phyloP scores from a whole-genome alignment of 257 asterid genomes.

The Pogostemon cablin region DNA sequence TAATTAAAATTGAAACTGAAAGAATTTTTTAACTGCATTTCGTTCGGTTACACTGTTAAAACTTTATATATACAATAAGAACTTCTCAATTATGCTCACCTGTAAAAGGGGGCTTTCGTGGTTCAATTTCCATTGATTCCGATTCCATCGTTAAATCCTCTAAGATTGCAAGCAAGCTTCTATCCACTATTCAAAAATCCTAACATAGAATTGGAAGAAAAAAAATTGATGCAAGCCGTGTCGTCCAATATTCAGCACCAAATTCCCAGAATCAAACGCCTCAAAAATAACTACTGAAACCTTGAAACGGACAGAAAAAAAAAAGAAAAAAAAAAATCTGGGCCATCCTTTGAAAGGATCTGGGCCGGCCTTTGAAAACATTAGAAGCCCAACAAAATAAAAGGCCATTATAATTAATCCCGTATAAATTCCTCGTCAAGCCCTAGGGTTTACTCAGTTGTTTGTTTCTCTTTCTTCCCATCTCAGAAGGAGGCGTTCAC shows the following conservation, averaged over 20 bases:
- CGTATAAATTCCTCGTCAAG: slow-evolving; percentile 21
- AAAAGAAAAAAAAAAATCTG: neutral
- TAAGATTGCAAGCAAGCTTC: neutral
- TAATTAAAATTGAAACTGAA: neutral
- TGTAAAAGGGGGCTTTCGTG: slow-evolving; percentile 34
- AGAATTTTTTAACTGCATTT: neutral
- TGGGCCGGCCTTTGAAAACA: neutral
- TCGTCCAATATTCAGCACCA: neutral
- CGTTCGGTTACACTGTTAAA: neutral
- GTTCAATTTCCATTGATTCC: slow-evolving; percentile 70
- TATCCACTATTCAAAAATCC: neutral
- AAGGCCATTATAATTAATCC: slow-evolving; percentile 19
- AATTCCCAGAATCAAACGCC: neutral
- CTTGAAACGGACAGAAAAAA: neutral
- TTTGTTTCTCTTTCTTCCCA: neutral
- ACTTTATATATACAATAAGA: neutral
- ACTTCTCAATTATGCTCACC: slow-evolving; percentile 35
- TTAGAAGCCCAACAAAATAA: slow-evolving; percentile 7
- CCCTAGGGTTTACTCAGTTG: slow-evolving; percentile 23
- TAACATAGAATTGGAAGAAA: too few relatives aligned
- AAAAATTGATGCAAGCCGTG: neutral
- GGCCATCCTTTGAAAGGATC: neutral
- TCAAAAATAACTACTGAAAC: too few relatives aligned
- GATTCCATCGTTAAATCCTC: slow-evolving; percentile 30
- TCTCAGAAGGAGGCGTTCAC: slow-evolving; percentile 16